These are phyloP conservation scores for Fusarium longipes DNA, from an alignment of 2,329 filamentous ascomycete genomes.

Conservation along the genomic window DNA sequence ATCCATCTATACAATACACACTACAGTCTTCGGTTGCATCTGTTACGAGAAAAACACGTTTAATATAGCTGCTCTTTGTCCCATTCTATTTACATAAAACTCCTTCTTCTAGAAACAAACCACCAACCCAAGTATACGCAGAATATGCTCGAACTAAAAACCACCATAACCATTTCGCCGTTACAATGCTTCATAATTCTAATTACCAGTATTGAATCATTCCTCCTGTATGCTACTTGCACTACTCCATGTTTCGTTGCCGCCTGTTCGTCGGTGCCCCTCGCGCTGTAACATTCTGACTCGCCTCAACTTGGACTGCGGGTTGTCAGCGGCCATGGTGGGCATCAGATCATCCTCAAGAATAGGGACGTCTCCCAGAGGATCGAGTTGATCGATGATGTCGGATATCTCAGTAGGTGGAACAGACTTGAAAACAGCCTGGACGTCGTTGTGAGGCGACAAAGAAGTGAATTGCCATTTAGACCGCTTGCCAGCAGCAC, in stretches of 20 bases:
- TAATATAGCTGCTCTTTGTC: neutral
- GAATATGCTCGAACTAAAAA: slow-evolving; percentile 1
- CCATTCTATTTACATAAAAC: neutral
- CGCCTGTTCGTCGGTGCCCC: slow-evolving; percentile 22
- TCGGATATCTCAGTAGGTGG: slow-evolving; percentile 59
- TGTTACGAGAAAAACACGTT: neutral
- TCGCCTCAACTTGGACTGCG: slow-evolving; percentile 36
- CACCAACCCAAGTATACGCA: neutral
- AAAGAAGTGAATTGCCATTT: slow-evolving; percentile 60
- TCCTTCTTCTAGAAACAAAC: neutral
- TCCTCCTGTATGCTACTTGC: slow-evolving; percentile 27
- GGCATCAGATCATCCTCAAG: slow-evolving; percentile 50
- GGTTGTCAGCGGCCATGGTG: slow-evolving; percentile 44
- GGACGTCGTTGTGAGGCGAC: slow-evolving; percentile 69
- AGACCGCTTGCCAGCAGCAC: slow-evolving; percentile 40
- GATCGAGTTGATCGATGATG: slow-evolving; percentile 51
- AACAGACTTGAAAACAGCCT: slow-evolving; percentile 69
- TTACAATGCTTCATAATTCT: slow-evolving; percentile 18
- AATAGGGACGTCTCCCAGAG: slow-evolving; percentile 50
- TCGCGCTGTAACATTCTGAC: slow-evolving; percentile 40
- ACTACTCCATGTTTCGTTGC: slow-evolving; percentile 28
- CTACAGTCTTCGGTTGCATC: too few species aligned
- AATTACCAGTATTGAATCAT: slow-evolving; percentile 2
- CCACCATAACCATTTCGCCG: slow-evolving; percentile 28
- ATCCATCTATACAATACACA: too few species aligned